Evolutionary conservation across 2,329 filamentous ascomycete genomes (phyloP), one percentile per base, ranked within the genome.

Genomic region (Apiospora rasikravindrae): DNA sequence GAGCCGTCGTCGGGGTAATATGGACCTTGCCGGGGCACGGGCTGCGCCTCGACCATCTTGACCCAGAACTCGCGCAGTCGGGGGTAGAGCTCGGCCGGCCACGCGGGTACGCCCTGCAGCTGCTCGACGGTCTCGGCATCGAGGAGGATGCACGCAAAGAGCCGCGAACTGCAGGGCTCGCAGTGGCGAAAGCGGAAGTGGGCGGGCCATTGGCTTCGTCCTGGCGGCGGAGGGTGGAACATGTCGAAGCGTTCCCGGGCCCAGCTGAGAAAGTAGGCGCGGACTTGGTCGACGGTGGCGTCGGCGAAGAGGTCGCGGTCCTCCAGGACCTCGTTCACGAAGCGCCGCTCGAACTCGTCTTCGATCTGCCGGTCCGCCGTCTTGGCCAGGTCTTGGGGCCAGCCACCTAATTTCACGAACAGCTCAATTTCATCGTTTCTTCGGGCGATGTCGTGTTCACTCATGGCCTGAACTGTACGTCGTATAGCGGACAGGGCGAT

Each of bases 111-210:
- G 16, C 53, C 53, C 16, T 61, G 53, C 14, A 61, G 53, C 29
- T 61, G 53, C 53, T 61, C 53, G 29, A 61, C 53, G 29, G 53
- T 61, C 53, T 61, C 53, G 53, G 29, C 53, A 29, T 61, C 53
- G 53, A 61, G 29, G 53, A 61, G 53, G 16, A 61, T 61, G 53
- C 53, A 61, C 16, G 53, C 53, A 37, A 37, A 61, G 53, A 61
- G 53, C 29, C 29, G 53, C 16, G 53, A 2, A 2, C 53, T 61
- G 29, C 53, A 10, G 29, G 53, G 29, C 29, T 37, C 29, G 53
- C 16, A 37, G 29, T 61, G 0, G 29, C 53, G 26, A 37, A 61
- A 61, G 53, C 14, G 53, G 51, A 22, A 19, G 51, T 33, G 2
- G 26, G 49, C 49, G 26, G 49, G 49, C 24, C 24, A 16, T 33